Evolutionary conservation across 805 yeast genomes (phyloP).

Genomic region (Saccharomycopsis javanensis): DNA sequence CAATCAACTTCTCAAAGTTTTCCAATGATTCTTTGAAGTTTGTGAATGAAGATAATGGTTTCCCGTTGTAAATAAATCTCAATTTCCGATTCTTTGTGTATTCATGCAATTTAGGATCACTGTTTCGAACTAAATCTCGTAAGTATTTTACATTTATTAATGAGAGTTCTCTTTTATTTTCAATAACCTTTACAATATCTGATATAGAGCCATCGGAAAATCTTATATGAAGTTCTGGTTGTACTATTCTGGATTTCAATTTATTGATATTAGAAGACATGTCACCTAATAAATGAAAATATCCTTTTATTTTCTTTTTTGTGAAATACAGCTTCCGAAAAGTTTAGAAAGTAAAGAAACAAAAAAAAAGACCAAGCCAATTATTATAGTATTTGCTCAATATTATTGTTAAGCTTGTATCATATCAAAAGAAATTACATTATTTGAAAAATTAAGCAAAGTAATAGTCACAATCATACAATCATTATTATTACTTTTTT

Average conservation of each 20-base stretch:
- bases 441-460: too few relatives aligned
- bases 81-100: slow-evolving; percentile 38
- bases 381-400: too few relatives aligned
- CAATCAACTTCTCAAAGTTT: slow-evolving; percentile 31
- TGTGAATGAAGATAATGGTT: slow-evolving; percentile 48
- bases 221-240: slow-evolving; percentile 26
- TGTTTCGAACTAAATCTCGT: slow-evolving; percentile 34
- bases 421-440: too few relatives aligned
- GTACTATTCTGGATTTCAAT: background rate
- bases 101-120: slow-evolving; percentile 23
- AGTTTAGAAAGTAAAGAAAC: too few relatives aligned
- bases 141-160: slow-evolving; percentile 32
- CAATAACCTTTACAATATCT: slow-evolving; percentile 33
- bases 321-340: too few relatives aligned
- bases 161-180: slow-evolving; percentile 23
- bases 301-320: background rate
- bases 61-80: slow-evolving; percentile 60
- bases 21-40: slow-evolving; percentile 43
- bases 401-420: too few relatives aligned
- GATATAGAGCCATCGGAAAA: slow-evolving; percentile 36
- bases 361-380: too few relatives aligned
- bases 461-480: too few relatives aligned
- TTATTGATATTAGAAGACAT: background rate
- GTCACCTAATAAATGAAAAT: background rate
- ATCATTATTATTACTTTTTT: too few relatives aligned